Conservation (phyloP, 345 rosid species). For the Arabis alpina region DNA sequence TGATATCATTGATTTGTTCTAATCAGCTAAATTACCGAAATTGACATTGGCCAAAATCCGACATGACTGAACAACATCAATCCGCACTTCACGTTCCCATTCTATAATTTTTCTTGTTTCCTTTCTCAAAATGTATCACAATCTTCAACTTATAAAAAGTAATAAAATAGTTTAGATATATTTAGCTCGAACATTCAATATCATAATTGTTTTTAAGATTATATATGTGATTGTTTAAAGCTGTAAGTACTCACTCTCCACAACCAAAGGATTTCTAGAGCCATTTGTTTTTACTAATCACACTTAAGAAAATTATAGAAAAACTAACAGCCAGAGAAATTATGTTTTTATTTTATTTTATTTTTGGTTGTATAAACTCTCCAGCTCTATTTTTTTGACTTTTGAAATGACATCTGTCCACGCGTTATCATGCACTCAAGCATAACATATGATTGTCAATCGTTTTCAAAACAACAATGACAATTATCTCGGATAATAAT, state of each 20-base stretch:
- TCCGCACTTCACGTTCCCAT: constrained; percentile 1
- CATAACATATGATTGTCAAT: constrained; percentile 15
- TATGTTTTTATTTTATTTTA: no score
- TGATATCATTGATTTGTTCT: neutral
- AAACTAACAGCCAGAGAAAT: no score
- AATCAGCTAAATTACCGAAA: neutral
- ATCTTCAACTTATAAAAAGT: neutral
- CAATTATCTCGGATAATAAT: constrained; percentile 11
- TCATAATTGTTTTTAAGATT: neutral
- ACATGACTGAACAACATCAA: neutral
- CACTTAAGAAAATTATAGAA: neutral
- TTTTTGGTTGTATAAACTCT: no score
- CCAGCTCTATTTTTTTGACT: no score
- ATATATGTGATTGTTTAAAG: neutral
- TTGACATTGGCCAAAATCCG: constrained; percentile 3
- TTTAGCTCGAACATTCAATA: constrained; percentile 15
- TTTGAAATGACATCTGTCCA: constrained; percentile 3
- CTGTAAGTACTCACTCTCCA: neutral
- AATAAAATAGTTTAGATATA: constrained; percentile 1
- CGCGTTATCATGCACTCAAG: constrained; percentile 2
- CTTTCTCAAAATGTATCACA: neutral
- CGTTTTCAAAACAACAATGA: constrained; percentile 24
- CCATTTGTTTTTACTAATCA: neutral
- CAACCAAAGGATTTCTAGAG: neutral
- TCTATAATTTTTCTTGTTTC: neutral